phyloP scores from a whole-genome alignment of 2,329 filamentous ascomycete genomes.

The Sporothrix brasiliensis region DNA sequence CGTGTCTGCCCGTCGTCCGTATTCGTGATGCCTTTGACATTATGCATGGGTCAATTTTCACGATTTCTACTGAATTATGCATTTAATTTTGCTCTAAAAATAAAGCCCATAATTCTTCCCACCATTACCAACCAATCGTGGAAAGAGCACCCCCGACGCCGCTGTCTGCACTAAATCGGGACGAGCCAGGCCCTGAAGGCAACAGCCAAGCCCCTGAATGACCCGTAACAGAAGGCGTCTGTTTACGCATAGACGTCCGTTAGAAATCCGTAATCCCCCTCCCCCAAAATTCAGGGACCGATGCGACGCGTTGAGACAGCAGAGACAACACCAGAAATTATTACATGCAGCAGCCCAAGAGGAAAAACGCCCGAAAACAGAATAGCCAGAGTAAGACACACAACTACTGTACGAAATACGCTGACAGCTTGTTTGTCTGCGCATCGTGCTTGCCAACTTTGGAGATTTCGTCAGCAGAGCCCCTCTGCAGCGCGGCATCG shows the following conservation, averaged over 20 bases:
- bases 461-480: background rate
- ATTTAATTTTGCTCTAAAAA: constrained; percentile 18
- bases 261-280: background rate
- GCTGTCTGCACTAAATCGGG: constrained; percentile 27
- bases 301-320: constrained; percentile 32
- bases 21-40: background rate
- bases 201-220: background rate
- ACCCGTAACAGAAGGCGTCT: constrained; percentile 1
- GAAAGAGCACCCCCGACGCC: constrained; percentile 5
- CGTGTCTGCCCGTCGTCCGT: constrained; percentile 12
- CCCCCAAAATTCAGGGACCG: constrained; percentile 22
- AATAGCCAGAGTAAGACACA: constrained; percentile 6
- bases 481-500: background rate
- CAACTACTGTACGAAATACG: no score
- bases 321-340: constrained; percentile 24
- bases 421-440: constrained; percentile 16
- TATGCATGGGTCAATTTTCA: constrained; percentile 22
- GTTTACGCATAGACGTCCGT: background rate
- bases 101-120: constrained; percentile 13
- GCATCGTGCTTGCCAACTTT: background rate
- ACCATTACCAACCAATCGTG: constrained; percentile 10
- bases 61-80: background rate
- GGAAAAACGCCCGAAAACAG: constrained; percentile 7
- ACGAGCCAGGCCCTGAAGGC: constrained; percentile 23
- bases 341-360: constrained; percentile 16